Evolutionary conservation across 306 rosid species (phyloP).

Genomic region (Cercis canadensis): DNA sequence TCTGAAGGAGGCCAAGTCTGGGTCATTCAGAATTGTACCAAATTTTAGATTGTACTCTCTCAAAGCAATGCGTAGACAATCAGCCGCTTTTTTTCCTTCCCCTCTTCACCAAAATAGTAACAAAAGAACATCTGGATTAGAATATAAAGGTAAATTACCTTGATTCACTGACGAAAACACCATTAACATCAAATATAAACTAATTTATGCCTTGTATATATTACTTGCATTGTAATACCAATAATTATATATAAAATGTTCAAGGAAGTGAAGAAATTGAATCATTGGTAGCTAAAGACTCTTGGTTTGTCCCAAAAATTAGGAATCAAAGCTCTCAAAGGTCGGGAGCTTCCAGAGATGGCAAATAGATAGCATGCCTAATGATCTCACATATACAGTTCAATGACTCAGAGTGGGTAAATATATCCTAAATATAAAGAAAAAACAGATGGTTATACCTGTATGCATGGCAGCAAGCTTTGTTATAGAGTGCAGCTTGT

Average conservation of each 20-base stretch:
- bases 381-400: constrained; percentile 1
- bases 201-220: background rate
- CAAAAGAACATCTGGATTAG: constrained; percentile 31
- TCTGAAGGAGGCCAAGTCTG: constrained; percentile 97
- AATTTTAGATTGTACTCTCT: constrained; percentile 90
- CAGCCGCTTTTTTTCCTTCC: constrained; percentile 95
- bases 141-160: too few species aligned
- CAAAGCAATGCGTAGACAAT: constrained; percentile 84
- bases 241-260: constrained; percentile 26
- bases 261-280: constrained; percentile 15
- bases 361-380: constrained; percentile 8
- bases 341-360: background rate
- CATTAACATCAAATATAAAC: background rate
- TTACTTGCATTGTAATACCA: constrained; percentile 9
- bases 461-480: constrained; percentile 98
- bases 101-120: constrained; percentile 72
- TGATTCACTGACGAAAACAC: too few species aligned
- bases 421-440: background rate
- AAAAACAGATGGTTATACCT: constrained; percentile 45
- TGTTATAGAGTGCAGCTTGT: constrained; percentile 94
- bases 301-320: background rate
- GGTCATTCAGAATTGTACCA: constrained; percentile 93
- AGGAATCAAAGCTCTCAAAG: constrained; percentile 3
- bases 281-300: constrained; percentile 15
- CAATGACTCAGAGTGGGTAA: constrained; percentile 7